Base-by-base conservation (phyloP, 176 grass and related monocot genomes). In the Musa acuminata region DNA sequence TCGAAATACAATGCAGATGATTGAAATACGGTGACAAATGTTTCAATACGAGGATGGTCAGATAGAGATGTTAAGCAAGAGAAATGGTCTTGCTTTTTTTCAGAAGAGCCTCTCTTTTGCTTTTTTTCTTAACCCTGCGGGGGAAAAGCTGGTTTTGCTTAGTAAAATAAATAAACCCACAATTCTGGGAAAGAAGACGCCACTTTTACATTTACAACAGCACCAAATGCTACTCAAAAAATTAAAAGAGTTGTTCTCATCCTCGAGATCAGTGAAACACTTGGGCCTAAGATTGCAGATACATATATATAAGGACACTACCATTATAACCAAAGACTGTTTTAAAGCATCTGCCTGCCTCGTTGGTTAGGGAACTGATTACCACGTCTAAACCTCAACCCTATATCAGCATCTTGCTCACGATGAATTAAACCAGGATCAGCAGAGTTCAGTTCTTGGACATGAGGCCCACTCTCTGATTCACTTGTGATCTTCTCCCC, bases 351-450 rank as follows among this genome's bases (percentile, higher is more conserved):
- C 77, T 21, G 71, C 80, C 55, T 70, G 53, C 77, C 90, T 80
- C 9, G 87, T 62, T 87, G 78, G 71, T 90, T 78, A 11, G 67
- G 86, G 29, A 49, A 86, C 25, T 72, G 35, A 49, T 88, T 87
- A 51, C 64, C 85, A 10, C 60, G 81, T 50, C 67, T 70, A 51
- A 70, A 48, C 80, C 94, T 82, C 72, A 93, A 65, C 80, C 90
- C 87, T 72, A 91, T 65, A 4, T 85, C 87, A 21, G 55, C 87
- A n/a, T 90, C 82, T 73, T 72, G 81, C 13, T 92, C 86, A 6
- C n/a, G 26, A 11, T 60, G 82, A 13, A 92, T 82, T 14, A 92
- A 77, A 1, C 72, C 82, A 8, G 20, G n/a, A 4, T 86, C 83
- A 0, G 74, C 67, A 17, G 49, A 71, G n/a, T 72, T 62, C 2